Percentiles rank a stretch among this genome's conserved stretches.
These are phyloP conservation scores for Pythium utonaiense DNA, from an alignment of 352 stramenopile species.

Conservation along the genomic window DNA sequence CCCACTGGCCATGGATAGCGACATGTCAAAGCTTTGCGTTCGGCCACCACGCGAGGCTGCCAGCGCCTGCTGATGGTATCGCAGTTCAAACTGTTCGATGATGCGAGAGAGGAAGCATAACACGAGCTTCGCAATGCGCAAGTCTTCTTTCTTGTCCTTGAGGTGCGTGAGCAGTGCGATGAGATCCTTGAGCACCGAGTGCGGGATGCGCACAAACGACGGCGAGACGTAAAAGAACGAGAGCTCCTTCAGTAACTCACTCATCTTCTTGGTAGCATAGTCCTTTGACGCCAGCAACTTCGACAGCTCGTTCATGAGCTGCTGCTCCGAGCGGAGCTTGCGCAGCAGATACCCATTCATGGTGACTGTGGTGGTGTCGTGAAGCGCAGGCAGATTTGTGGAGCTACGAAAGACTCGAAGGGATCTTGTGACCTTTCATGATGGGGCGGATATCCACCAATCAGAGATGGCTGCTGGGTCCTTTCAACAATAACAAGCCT, in stretches of 20 bases:
- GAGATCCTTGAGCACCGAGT: constrained; percentile 69
- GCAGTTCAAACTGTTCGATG: constrained; percentile 59
- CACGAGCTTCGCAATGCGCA: constrained; percentile 57
- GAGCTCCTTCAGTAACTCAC: constrained; percentile 62
- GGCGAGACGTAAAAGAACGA: constrained; percentile 73
- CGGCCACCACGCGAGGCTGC: constrained; percentile 13
- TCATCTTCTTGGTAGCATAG: constrained; percentile 65
- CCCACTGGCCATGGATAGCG: constrained; percentile 33
- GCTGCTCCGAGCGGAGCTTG: constrained; percentile 77
- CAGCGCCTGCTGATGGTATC: constrained; percentile 24
- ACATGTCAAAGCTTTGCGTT: constrained; percentile 48
- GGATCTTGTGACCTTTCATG: constrained; percentile 2
- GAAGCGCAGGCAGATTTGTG: no score
- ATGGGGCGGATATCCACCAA: background rate
- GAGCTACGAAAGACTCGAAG: no score
- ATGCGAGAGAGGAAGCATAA: constrained; percentile 60
- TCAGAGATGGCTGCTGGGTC: no score
- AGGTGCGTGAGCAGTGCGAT: constrained; percentile 57
- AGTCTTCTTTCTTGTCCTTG: constrained; percentile 82
- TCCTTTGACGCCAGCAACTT: constrained; percentile 60
- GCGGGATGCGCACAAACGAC: constrained; percentile 35
- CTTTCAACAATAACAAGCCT: no score
- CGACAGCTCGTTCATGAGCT: constrained; percentile 79
- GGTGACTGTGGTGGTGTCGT: background rate
- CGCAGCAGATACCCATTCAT: constrained; percentile 73